Base-by-base conservation (phyloP, 768 basidiomycete species). In the Galerina sulciceps region DNA sequence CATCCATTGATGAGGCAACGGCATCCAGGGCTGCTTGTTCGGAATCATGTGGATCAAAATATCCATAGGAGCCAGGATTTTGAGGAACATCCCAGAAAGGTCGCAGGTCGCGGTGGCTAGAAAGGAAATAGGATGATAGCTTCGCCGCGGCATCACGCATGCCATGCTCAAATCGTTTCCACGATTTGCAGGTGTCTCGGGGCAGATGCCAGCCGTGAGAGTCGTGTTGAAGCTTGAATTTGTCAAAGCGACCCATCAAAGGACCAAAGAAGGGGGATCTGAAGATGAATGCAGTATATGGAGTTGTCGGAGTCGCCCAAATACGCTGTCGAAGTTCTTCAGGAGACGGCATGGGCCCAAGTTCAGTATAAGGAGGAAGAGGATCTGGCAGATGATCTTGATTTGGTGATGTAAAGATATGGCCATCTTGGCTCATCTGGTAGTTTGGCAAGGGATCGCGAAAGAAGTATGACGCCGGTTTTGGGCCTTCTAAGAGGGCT, bases 151-250 rank as follows among this genome's bases (percentile, higher is more conserved):
- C 37, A 26, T 17, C 42, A 2, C 43, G 42, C 11, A 51, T 18
- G 36, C 41, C 44, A 36, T 35, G 31, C 44, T 61, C 60, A 23
- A 61, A 50, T 14, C 36, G 26, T 31, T 61, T 61, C 60, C 60
- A 61, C 14, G 34, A 31, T 43, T 61, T 61, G 9, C 38, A 46
- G 38, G 35, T 40, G 20, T 52, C 23, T n/a, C 20, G 9, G n/a
- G 49, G 55, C 4, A 56, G 55, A 53, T 61, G 60, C 55, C 55
- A 58, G 56, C 42, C 22, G 42, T 41, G 18, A 6, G 13, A 38
- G 40, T 48, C 50, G 15, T 45, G 26, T 13, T 38, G 31, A 42
- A 61, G 6, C 1, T 51, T 22, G 20, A 34, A 6, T 26, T 35
- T 13, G 1, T 48, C 34, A 31, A 48, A 48, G 31, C 47, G 36